phyloP scores from a whole-genome alignment of 345 rosid genomes.

The Sonneratia alba region DNA sequence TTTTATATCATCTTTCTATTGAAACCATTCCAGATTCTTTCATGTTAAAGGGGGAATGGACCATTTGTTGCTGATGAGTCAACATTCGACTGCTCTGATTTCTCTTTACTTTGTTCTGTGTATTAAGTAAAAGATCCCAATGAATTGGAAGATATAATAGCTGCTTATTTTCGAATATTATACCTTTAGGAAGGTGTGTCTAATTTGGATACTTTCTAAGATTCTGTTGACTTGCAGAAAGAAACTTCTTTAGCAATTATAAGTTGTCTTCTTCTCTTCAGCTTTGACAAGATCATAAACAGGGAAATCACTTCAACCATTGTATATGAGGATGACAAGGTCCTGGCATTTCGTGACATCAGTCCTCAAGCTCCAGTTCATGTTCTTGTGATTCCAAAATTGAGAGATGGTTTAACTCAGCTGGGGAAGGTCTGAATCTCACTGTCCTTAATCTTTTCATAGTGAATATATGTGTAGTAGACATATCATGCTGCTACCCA shows the following conservation, averaged over 20 bases:
- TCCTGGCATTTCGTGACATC: constrained; percentile 78
- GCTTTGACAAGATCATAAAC: constrained; percentile 86
- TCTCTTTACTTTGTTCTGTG: background rate
- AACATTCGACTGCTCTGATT: no score
- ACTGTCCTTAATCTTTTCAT: background rate
- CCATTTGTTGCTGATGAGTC: no score
- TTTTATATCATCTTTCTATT: constrained; percentile 15
- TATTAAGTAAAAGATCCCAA: background rate
- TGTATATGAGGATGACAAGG: constrained; percentile 87
- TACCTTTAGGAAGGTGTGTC: background rate
- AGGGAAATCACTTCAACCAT: constrained; percentile 78
- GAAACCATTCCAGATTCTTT: background rate
- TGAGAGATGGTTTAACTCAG: constrained; percentile 67
- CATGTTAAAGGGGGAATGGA: no score
- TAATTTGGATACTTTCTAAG: background rate
- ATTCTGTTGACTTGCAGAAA: background rate
- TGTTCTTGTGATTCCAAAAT: constrained; percentile 76
- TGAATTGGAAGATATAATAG: background rate
- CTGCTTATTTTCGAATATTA: background rate
- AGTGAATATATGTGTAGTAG: background rate
- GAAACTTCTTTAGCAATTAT: background rate
- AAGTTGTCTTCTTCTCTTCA: constrained; percentile 3
- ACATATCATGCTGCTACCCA: background rate
- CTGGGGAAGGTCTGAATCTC: constrained; percentile 47
- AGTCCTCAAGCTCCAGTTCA: constrained; percentile 88